These are phyloP conservation scores for Xerocomellus amylosporus DNA, from an alignment of 768 basidiomycete species.

Conservation along the genomic window DNA sequence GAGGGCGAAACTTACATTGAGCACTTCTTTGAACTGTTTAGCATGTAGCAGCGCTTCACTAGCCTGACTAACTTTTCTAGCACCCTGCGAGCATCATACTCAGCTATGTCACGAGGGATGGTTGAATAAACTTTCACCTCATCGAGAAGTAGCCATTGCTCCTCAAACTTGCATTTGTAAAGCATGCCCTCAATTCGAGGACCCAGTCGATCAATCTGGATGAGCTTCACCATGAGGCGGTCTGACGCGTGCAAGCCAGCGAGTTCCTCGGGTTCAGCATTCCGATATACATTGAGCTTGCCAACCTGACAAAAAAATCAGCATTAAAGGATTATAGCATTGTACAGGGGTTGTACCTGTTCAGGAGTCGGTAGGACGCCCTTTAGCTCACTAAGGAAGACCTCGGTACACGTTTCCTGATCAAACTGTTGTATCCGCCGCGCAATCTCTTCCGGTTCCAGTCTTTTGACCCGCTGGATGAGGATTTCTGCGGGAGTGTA, in stretches of 20 bases:
- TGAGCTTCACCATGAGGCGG: constrained; percentile 93
- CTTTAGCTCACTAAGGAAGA: constrained; percentile 86
- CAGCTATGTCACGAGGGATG: neutral
- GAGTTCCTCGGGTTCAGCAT: constrained; percentile 82
- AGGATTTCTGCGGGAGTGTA: constrained; percentile 67
- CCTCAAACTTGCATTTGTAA: constrained; percentile 85
- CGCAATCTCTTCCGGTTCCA: constrained; percentile 85
- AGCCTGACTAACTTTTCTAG: constrained; percentile 77
- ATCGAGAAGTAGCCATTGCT: constrained; percentile 77
- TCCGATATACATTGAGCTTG: constrained; percentile 86
- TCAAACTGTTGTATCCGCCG: constrained; percentile 84
- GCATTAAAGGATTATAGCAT: neutral
- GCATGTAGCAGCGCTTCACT: constrained; percentile 77
- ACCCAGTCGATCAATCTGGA: constrained; percentile 86
- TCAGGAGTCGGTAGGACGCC: constrained; percentile 89
- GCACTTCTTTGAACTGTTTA: constrained; percentile 84
- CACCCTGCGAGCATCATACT: constrained; percentile 49
- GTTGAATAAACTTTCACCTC: constrained; percentile 48
- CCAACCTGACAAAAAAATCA: constrained; percentile 55
- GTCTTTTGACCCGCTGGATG: constrained; percentile 79
- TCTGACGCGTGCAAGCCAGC: constrained; percentile 90
- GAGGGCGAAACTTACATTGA: constrained; percentile 57
- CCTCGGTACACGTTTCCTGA: constrained; percentile 79
- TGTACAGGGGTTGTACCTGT: constrained; percentile 48
- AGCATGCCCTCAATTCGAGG: constrained; percentile 96